phyloP scores from a whole-genome alignment of 202 grass and related monocot species.

The Alloteropsis angusta region DNA sequence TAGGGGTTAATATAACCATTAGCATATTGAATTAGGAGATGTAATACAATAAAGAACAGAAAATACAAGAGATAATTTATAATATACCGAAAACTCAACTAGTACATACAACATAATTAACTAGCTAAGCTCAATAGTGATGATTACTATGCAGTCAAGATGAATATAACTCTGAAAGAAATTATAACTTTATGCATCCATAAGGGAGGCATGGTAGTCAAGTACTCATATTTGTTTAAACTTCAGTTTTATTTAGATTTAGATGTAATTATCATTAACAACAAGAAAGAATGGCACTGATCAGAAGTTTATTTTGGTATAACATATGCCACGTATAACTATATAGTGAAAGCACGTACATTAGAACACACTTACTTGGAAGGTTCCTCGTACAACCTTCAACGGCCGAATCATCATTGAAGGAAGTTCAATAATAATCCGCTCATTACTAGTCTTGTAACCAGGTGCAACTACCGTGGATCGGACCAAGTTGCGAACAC shows the following conservation, averaged over 20 bases:
- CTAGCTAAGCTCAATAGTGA: conserved; percentile 21
- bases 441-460: conserved; percentile 56
- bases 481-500: conserved; percentile 60
- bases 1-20: conserved; percentile 16
- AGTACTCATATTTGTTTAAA: conserved; percentile 5
- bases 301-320: conserved; percentile 17
- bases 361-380: conserved; percentile 81
- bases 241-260: conserved; percentile 19
- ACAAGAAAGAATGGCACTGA: background rate
- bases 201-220: conserved; percentile 6
- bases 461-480: conserved; percentile 60
- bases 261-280: conserved; percentile 12
- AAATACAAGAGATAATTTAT: conserved; percentile 6
- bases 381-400: conserved; percentile 85
- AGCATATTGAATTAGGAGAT: conserved; percentile 17
- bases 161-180: background rate
- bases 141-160: background rate
- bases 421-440: conserved; percentile 89
- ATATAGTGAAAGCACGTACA: conserved; percentile 42
- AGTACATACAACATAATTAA: background rate
- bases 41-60: conserved; percentile 4
- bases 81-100: conserved; percentile 1
- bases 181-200: background rate
- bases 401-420: conserved; percentile 76
- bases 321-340: conserved; percentile 14